These are phyloP conservation scores for Mycena venus DNA, from an alignment of 768 basidiomycete genomes.

Conservation along the genomic window DNA sequence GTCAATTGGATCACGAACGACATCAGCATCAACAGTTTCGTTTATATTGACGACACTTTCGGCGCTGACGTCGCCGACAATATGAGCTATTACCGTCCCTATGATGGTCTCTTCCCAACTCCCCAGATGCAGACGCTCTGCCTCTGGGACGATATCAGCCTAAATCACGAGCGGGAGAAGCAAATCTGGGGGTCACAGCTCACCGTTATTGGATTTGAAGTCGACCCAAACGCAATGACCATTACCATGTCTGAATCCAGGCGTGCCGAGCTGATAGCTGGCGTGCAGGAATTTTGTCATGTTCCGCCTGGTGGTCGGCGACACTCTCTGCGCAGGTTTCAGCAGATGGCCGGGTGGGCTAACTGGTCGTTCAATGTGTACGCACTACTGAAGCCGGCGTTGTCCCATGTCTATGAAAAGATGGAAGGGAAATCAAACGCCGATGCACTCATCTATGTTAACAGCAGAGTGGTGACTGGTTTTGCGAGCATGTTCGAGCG, in stretches of 20 bases:
- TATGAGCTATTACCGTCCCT: constrained; percentile 43
- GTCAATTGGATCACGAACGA: constrained; percentile 50
- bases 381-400: constrained; percentile 44
- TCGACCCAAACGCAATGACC: constrained; percentile 47
- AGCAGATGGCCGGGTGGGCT: constrained; percentile 48
- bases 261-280: constrained; percentile 28
- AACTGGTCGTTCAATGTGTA: constrained; percentile 58
- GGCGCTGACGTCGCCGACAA: constrained; percentile 37
- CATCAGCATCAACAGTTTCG: constrained; percentile 33
- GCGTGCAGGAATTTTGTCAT: too few relatives aligned
- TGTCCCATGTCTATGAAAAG: constrained; percentile 47
- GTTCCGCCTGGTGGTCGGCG: constrained; percentile 11
- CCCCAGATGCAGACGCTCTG: constrained; percentile 50
- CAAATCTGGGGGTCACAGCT: constrained; percentile 48
- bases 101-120: constrained; percentile 41
- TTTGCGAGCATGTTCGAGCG: constrained; percentile 34
- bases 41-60: constrained; percentile 51
- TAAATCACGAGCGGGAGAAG: constrained; percentile 55
- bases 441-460: constrained; percentile 40
- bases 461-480: constrained; percentile 43
- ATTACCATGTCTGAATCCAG: constrained; percentile 33
- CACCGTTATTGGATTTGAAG: too few relatives aligned
- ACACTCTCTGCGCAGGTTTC: constrained; percentile 41
- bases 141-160: constrained; percentile 55
- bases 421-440: constrained; percentile 38